Percentiles rank a stretch among this genome's conserved stretches.
phyloP scores from a whole-genome alignment of 164 flowering plant genomes.

The Vitis cinerea region DNA sequence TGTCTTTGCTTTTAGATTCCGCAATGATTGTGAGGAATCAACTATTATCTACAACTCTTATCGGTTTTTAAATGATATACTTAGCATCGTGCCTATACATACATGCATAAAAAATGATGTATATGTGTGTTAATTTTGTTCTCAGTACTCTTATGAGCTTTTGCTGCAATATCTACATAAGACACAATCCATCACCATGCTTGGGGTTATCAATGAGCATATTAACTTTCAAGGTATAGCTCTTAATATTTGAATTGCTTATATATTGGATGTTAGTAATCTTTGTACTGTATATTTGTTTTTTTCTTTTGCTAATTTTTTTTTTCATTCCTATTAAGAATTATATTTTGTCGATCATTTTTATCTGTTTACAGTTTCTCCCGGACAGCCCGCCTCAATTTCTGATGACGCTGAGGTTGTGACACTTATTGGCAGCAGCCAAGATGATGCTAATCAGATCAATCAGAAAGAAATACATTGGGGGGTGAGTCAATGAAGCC shows the following conservation, averaged over 20 bases:
- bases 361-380: constrained; percentile 58
- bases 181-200: constrained; percentile 72
- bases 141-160: constrained; percentile 86
- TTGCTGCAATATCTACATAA: constrained; percentile 88
- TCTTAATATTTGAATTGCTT: constrained; percentile 3
- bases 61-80: no score
- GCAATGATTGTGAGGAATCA: no score
- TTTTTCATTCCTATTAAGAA: constrained; percentile 4
- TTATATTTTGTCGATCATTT: background rate
- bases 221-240: constrained; percentile 79
- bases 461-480: constrained; percentile 94
- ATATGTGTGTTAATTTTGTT: constrained; percentile 3
- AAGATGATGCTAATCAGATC: constrained; percentile 72
- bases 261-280: background rate
- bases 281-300: background rate
- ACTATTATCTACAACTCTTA: no score
- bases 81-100: background rate
- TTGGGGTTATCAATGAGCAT: constrained; percentile 91
- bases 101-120: no score
- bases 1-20: no score
- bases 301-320: background rate
- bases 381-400: constrained; percentile 85
- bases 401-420: constrained; percentile 85
- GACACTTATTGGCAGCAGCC: constrained; percentile 65
- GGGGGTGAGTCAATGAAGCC: constrained; percentile 70